phyloP scores from a whole-genome alignment of 345 rosid genomes.

The Eucalyptus fibrosa region DNA sequence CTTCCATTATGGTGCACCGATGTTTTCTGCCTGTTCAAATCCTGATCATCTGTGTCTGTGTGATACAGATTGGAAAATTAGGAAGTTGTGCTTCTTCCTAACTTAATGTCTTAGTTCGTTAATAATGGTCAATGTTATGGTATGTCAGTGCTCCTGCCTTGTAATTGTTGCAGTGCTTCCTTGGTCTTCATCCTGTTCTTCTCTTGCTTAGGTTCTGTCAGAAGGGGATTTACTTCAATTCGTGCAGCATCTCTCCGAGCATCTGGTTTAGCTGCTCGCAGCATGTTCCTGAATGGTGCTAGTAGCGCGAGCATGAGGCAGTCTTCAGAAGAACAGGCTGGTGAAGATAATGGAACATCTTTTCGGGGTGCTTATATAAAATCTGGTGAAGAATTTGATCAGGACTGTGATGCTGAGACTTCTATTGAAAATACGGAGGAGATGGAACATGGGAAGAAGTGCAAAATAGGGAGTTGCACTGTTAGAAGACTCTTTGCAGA shows the following conservation, averaged over 20 bases:
- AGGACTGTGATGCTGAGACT: neutral
- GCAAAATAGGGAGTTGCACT: constrained; percentile 16
- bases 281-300: neutral
- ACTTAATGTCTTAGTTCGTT: neutral
- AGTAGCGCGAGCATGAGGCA: constrained; percentile 4
- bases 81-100: neutral
- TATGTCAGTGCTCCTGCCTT: neutral
- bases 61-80: neutral
- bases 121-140: neutral
- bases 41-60: neutral
- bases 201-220: constrained; percentile 17
- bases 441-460: neutral
- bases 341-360: neutral
- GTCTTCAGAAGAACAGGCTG: constrained; percentile 17
- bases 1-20: neutral
- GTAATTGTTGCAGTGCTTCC: neutral
- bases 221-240: constrained; percentile 49
- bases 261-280: constrained; percentile 48
- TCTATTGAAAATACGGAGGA: neutral
- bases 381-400: constrained; percentile 13
- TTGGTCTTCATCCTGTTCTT: neutral
- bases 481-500: constrained; percentile 55
- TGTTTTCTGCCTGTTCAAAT: neutral
- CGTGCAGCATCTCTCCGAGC: constrained; percentile 65
- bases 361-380: neutral